phyloP scores from a whole-genome alignment of 352 stramenopile genomes.

The Globisporangium takayamanum region DNA sequence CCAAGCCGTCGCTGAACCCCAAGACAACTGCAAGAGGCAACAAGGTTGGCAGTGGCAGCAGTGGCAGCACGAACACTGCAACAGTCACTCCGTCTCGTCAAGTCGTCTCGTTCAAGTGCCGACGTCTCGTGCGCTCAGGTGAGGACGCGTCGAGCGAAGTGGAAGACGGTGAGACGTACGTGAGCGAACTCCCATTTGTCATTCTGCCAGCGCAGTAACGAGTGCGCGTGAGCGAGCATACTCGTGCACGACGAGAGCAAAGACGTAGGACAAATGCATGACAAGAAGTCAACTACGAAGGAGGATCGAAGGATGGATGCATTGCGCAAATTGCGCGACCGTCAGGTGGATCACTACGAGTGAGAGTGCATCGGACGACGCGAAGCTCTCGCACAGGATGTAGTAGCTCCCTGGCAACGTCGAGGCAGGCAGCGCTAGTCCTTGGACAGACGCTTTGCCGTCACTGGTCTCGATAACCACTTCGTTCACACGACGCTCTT shows the following conservation, averaged over 20 bases:
- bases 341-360: constrained; percentile 14
- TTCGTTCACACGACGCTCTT: constrained; percentile 15
- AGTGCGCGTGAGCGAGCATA: constrained; percentile 5
- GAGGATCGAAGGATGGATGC: not conserved
- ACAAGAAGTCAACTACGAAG: not conserved
- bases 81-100: constrained; percentile 12
- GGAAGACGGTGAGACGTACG: constrained; percentile 28
- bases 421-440: constrained; percentile 20
- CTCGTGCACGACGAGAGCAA: not conserved
- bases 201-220: constrained; percentile 22
- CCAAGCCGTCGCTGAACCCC: not conserved
- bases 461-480: constrained; percentile 14
- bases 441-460: constrained; percentile 25
- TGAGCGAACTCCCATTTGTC: constrained; percentile 40
- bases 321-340: constrained; percentile 4
- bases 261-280: not conserved
- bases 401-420: constrained; percentile 33
- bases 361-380: constrained; percentile 17
- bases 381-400: constrained; percentile 31
- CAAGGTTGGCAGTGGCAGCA: constrained; percentile 7
- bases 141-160: constrained; percentile 24
- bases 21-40: constrained; percentile 1
- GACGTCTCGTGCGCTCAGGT: constrained; percentile 17
- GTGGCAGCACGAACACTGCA: not conserved
- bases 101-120: constrained; percentile 48